Base-by-base conservation (phyloP, 2,329 filamentous ascomycete genomes). In the Ceratocystis cubensis region DNA sequence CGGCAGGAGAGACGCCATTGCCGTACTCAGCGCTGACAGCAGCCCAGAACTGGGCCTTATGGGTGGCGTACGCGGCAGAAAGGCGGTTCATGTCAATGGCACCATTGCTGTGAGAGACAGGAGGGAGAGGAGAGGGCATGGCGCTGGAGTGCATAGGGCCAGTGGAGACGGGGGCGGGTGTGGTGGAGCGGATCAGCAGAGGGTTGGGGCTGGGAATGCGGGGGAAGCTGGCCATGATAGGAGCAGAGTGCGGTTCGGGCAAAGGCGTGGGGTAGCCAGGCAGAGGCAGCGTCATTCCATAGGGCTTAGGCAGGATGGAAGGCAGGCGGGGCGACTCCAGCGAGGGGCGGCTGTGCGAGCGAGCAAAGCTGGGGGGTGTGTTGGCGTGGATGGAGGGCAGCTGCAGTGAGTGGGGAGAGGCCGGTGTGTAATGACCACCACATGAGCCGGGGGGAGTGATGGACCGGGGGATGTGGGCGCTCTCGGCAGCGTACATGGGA, bases 11-110 rank as follows among this genome's bases (percentile, higher is more conserved):
- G 1, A 80, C 80, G 44, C 84, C 82, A 15, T 78, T 75, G 65
- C 88, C 88, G 72, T 92, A 92, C 71, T 91, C 87, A 30, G 82
- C 78, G 37, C 88, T 88, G 45, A 93, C 82, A 61, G 82, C 80
- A 44, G 82, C 79, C 88, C 89, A 93, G 77, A 93, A 92, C 7
- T 83, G 82, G 63, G 81, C 79, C 56, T 87, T 84, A 75, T 90
- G 88, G 6, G 82, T 78, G 64, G 85, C 82, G 75, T 92, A 92
- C 70, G 91, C 83, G 68, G 82, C 79, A 61, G 84, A 82, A 28
- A 93, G 84, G 61, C 87, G 86, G 33, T 81, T 78, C 71, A 85
- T 80, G 74, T 89, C 85, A 69, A 88, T 80, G 5, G 57, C 56
- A 13, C 22, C 41, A n/a, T 48, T 30, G 69, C 78, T 73, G 70